Percentiles rank a stretch among this genome's conserved stretches.
These are phyloP conservation scores for Colletotrichum orchidophilum DNA, from an alignment of 2,329 filamentous ascomycete genomes.

Conservation along the genomic window DNA sequence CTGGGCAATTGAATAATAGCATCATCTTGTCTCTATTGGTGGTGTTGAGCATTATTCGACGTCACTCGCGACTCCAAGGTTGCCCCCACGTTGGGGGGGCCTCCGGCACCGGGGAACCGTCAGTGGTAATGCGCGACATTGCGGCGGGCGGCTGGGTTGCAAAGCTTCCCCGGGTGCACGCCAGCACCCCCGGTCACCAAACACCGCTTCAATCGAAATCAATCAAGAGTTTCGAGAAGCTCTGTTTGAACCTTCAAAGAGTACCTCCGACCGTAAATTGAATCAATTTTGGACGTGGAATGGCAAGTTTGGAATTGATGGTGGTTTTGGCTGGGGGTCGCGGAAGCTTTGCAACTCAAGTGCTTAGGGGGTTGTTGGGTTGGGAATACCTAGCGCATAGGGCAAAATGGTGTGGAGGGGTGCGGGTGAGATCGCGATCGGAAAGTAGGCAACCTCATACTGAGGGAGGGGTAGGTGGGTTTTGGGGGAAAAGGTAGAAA, in stretches of 20 bases:
- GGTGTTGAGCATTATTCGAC: neutral
- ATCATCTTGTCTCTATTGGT: neutral
- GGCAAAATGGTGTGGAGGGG: neutral
- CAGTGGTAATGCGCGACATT: neutral
- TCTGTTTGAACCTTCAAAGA: slow-evolving; percentile 14
- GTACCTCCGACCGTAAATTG: slow-evolving; percentile 5
- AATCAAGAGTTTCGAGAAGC: slow-evolving; percentile 33
- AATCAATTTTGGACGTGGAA: slow-evolving; percentile 14
- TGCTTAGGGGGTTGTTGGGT: neutral
- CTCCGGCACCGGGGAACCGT: neutral
- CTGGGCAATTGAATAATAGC: neutral
- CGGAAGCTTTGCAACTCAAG: slow-evolving; percentile 27
- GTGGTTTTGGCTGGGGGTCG: slow-evolving; percentile 14
- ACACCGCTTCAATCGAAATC: slow-evolving; percentile 24
- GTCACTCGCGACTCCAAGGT: neutral
- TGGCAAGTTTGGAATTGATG: slow-evolving; percentile 18
- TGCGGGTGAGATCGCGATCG: neutral
- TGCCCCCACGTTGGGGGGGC: no score
- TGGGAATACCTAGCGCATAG: no score
- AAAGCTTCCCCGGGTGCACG: slow-evolving; percentile 5
- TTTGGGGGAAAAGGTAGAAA: slow-evolving; percentile 36
- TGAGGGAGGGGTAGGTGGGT: slow-evolving; percentile 35
- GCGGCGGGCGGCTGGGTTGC: slow-evolving; percentile 14
- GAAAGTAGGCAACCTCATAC: neutral
- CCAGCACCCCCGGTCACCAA: neutral